Evolutionary conservation across 495 filamentous ascomycete species (phyloP), one percentile per base, ranked within the genome.

Genomic region (Hypoxylon rickii): DNA sequence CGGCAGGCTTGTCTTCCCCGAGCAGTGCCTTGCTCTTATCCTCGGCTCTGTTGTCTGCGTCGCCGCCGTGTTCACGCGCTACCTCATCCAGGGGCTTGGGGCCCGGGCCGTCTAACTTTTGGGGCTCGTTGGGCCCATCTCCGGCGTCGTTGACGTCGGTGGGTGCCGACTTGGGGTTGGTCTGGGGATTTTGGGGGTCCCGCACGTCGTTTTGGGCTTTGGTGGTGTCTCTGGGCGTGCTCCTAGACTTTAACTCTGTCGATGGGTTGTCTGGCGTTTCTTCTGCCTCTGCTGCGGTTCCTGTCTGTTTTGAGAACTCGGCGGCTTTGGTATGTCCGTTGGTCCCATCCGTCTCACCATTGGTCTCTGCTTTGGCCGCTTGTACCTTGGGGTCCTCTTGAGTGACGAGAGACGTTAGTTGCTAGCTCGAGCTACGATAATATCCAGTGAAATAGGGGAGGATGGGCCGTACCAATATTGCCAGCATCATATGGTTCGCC

Each of bases 401-500:
- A 20, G 12, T 19, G 19, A 17, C 3, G 12, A 4, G 24, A 4
- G 4, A 10, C 17, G 41, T 67, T 38, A 64, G 61, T 18, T 19
- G 16, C 8, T 18, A 12, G 16, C 13, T 58, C 16, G 18, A 6
- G 21, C 40, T 13, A 40, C 43, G 15, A 2, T 16, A 7, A 3
- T 34, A 34, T 13, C 3, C 3, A 34, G n/a, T 40, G 17, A 15
- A 41, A 42, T 15, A 34, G 49, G 6, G 13, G 44, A n/a, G 7
- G 34, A 26, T 29, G 17, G n/a, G n/a, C n/a, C n/a, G 2, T 65
- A 77, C 74, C 73, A 18, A 80, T 67, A 63, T 84, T 85, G 44
- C 82, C 82, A 17, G 76, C 76, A 53, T 85, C 82, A 51, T 79
- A 85, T 0, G 81, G 82, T 66, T 83, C 77, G n/a, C 80, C 80